Evolutionary conservation across 2,329 filamentous ascomycete species (phyloP), one percentile per base, ranked within the genome.

Genomic region (Albophoma yamanashiensis): DNA sequence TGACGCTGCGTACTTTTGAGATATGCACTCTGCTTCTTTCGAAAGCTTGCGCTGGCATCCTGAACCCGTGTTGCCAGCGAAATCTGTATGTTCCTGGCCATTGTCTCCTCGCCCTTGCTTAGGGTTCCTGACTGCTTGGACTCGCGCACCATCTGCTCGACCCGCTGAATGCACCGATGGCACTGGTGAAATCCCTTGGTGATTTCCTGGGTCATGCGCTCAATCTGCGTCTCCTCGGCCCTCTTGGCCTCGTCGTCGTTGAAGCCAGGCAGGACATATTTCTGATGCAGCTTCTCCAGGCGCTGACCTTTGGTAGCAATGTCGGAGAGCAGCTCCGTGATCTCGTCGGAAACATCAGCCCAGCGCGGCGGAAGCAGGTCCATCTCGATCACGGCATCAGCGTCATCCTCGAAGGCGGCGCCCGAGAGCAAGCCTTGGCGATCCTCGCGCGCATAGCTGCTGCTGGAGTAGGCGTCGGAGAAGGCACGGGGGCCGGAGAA

Each of bases 321-420:
- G 61, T 89, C 85, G 62, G 84, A 82, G 12, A 99, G 83, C 50
- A 90, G 77, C 61, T 97, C 91, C 38, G 89, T 87, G 62, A 99
- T 91, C 71, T 97, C 92, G 71, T 97, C 94, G 69, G 92, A 92
- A 61, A 96, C 82, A 70, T 99, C 94, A 61, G 93, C 89, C 94
- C 94, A 99, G 62, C 94, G 87, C 58, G 94, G 94, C 31, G 94
- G 94, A 22, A 99, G 81, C 45, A 96, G 79, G 74, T 97, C 93
- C 94, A 99, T 97, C 79, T 99, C 94, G 69, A 99, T 97, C 60
- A 99, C 86, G 25, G 91, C 89, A 75, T 97, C 93, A 71, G 92
- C 92, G 75, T 96, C 91, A 73, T 95, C 89, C 62, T 84, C 85
- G 71, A 89, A 92, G 67, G 88, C 87, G 68, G 83, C 86, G 59